These are phyloP conservation scores for Lithohypha guttulata DNA, from an alignment of 2,329 filamentous ascomycete species.

Conservation along the genomic window DNA sequence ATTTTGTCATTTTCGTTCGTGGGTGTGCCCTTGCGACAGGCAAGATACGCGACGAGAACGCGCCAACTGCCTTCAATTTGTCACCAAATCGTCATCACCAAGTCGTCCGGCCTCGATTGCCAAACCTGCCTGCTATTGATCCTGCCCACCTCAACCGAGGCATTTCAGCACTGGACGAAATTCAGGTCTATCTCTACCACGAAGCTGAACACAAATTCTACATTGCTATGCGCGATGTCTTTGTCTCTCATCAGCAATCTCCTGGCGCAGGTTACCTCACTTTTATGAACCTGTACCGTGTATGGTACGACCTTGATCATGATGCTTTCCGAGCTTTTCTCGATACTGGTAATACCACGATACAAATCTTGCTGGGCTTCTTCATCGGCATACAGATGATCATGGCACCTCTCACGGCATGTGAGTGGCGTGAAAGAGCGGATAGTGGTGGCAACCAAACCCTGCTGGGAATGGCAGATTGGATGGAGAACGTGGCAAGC, in stretches of 20 bases:
- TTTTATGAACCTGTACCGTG: constrained; percentile 31
- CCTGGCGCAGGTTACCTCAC: constrained; percentile 27
- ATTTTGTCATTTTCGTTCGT: constrained; percentile 28
- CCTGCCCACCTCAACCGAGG: constrained; percentile 15
- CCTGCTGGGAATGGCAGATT: constrained; percentile 26
- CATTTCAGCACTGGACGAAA: constrained; percentile 17
- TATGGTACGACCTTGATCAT: constrained; percentile 31
- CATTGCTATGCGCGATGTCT: constrained; percentile 18
- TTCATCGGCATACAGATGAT: constrained; percentile 39
- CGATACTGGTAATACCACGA: constrained; percentile 31
- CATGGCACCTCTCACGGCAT: constrained; percentile 30
- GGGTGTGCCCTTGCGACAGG: constrained; percentile 27
- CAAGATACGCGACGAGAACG: constrained; percentile 25
- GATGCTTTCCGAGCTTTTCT: constrained; percentile 35
- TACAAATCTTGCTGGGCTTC: constrained; percentile 37
- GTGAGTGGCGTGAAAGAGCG: constrained; percentile 23
- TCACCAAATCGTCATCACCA: constrained; percentile 19
- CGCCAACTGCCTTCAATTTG: constrained; percentile 22
- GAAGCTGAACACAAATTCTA: constrained; percentile 23
- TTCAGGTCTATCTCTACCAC: constrained; percentile 25
- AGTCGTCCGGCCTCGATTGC: constrained; percentile 18
- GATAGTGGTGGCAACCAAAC: constrained; percentile 12
- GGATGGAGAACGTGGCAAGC: constrained; percentile 28
- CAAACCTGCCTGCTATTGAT: constrained; percentile 16
- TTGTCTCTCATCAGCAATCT: constrained; percentile 10